A percentile compares a stretch with the other conserved stretches of the same genome.
Conservation (phyloP, 1,284 basidiomycete genomes). For the Serendipita sp. region DNA sequence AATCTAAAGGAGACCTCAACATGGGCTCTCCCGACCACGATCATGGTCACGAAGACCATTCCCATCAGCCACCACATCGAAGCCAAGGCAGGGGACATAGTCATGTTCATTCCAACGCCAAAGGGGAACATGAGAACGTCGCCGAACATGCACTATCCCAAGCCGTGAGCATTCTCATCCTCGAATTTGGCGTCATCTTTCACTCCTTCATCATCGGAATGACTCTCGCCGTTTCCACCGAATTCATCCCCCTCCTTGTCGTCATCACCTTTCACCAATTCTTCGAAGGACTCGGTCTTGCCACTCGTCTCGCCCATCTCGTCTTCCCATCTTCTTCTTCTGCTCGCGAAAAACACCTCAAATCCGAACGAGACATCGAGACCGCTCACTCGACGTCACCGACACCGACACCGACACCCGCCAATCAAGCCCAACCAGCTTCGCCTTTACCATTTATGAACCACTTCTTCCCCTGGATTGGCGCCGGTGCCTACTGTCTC, state of each 20-base stretch:
- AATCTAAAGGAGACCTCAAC: slow-evolving; percentile 9
- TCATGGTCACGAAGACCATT: slow-evolving; percentile 6
- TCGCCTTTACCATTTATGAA: slow-evolving; percentile 37
- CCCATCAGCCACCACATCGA: neutral
- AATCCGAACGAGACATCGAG: neutral
- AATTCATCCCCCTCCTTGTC: slow-evolving; percentile 77
- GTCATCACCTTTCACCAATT: slow-evolving; percentile 88
- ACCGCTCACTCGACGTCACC: neutral
- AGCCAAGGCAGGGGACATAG: neutral
- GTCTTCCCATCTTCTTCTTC: slow-evolving; percentile 7
- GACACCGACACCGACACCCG: neutral
- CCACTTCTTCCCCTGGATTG: slow-evolving; percentile 48
- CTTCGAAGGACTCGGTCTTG: slow-evolving; percentile 85
- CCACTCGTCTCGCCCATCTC: slow-evolving; percentile 69
- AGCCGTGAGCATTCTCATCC: slow-evolving; percentile 71
- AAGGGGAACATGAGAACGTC: slow-evolving; percentile 12
- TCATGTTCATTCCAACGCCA: slow-evolving; percentile 11
- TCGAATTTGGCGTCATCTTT: slow-evolving; percentile 86
- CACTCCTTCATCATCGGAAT: slow-evolving; percentile 87
- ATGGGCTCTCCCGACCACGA: slow-evolving; percentile 14
- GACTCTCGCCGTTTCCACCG: slow-evolving; percentile 73
- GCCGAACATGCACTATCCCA: slow-evolving; percentile 48
- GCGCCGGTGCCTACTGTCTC: slow-evolving; percentile 56
- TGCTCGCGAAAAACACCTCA: neutral
- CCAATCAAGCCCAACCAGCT: slow-evolving; percentile 10